phyloP scores from a whole-genome alignment of 2,329 filamentous ascomycete genomes.

The Biscogniauxia sp. region DNA sequence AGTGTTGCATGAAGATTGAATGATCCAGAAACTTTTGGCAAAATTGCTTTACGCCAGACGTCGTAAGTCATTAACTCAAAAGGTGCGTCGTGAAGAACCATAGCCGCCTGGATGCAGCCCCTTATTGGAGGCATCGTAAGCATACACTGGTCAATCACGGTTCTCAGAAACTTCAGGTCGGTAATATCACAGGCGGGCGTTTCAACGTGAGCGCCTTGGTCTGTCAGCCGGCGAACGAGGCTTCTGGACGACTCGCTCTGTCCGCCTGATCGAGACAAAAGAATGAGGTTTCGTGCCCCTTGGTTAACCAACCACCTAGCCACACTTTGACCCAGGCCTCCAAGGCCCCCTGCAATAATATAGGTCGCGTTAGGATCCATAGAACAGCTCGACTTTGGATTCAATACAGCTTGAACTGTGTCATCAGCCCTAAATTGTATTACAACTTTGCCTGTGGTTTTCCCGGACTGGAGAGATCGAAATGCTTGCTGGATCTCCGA shows the following conservation, averaged over 20 bases:
- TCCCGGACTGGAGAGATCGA: too few relatives aligned
- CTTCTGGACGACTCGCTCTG: not conserved
- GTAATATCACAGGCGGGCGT: slow-evolving; percentile 1
- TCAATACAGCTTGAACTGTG: too few relatives aligned
- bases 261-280: slow-evolving; percentile 8
- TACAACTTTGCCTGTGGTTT: too few relatives aligned
- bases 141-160: not conserved
- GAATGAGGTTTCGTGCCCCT: slow-evolving; percentile 7
- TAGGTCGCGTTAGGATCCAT: too few relatives aligned
- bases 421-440: too few relatives aligned
- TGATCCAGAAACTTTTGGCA: slow-evolving; percentile 7
- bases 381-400: too few relatives aligned
- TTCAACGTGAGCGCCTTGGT: not conserved
- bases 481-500: too few relatives aligned
- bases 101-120: slow-evolving; percentile 8
- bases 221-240: not conserved
- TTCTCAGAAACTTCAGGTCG: not conserved
- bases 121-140: slow-evolving; percentile 4
- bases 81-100: slow-evolving; percentile 7
- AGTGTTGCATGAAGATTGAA: slow-evolving; percentile 21
- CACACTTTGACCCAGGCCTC: slow-evolving; percentile 2
- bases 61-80: slow-evolving; percentile 3
- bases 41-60: slow-evolving; percentile 1
- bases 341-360: slow-evolving; percentile 4
- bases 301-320: slow-evolving; percentile 2